Conservation (phyloP, 2,329 filamentous ascomycete species). For the Hymenotorrendiella dingleyae region DNA sequence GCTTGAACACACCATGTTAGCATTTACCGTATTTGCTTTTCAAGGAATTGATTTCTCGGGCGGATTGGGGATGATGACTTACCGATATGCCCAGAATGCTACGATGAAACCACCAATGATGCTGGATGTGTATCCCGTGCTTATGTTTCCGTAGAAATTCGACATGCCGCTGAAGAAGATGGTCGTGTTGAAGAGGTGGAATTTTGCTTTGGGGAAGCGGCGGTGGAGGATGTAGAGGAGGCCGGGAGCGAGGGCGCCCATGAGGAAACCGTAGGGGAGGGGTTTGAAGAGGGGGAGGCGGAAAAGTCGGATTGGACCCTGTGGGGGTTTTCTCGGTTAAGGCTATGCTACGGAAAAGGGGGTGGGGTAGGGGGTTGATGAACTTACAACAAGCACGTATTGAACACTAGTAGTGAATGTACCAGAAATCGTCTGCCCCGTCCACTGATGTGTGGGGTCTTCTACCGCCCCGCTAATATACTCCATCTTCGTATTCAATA, state of each 20-base stretch:
- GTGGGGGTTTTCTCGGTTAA: not conserved
- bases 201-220: constrained; percentile 43
- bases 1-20: no score
- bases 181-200: constrained; percentile 54
- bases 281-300: constrained; percentile 39
- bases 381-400: constrained; percentile 49
- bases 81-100: constrained; percentile 54
- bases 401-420: constrained; percentile 52
- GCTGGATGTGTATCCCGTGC: constrained; percentile 50
- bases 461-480: constrained; percentile 43
- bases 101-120: constrained; percentile 56
- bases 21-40: no score
- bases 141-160: constrained; percentile 55
- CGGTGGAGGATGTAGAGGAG: constrained; percentile 46
- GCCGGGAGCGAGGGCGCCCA: constrained; percentile 41
- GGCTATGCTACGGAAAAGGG: not conserved
- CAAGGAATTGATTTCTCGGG: no score
- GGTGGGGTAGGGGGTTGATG: not conserved
- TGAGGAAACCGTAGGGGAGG: constrained; percentile 48
- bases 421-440: constrained; percentile 45
- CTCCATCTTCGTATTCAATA: constrained; percentile 49
- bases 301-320: constrained; percentile 45
- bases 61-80: no score
- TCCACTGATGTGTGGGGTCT: constrained; percentile 57
- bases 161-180: constrained; percentile 54